A percentile compares a stretch with the other conserved stretches of the same genome.
Conservation (phyloP, 768 basidiomycete genomes). For the Suillus weaverae region DNA sequence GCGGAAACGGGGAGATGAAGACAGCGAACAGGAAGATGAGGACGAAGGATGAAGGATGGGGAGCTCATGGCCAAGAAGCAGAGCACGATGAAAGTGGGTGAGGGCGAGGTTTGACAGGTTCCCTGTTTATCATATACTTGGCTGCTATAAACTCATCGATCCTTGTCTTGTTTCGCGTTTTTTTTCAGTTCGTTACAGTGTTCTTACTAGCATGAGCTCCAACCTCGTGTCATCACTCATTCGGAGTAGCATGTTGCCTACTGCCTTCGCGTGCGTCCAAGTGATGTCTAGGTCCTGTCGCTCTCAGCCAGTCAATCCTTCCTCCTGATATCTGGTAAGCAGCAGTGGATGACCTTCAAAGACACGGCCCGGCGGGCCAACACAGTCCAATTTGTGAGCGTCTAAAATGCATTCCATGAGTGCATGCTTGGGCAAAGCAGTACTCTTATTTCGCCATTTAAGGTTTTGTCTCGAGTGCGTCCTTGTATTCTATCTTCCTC, state of each 20-base stretch:
- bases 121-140: neutral
- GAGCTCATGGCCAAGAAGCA: slow-evolving; percentile 16
- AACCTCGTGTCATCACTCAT: neutral
- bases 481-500: too few relatives aligned
- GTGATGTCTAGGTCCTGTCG: too few relatives aligned
- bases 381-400: too few relatives aligned
- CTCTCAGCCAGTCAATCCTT: neutral
- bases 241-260: neutral
- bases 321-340: neutral
- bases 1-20: slow-evolving; percentile 38
- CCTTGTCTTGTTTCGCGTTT: neutral
- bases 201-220: neutral
- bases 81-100: slow-evolving; percentile 28
- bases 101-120: slow-evolving; percentile 15
- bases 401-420: too few relatives aligned
- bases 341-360: too few relatives aligned
- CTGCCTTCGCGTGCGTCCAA: neutral
- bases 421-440: too few relatives aligned
- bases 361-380: too few relatives aligned
- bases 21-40: slow-evolving; percentile 34
- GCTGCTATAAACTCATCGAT: neutral
- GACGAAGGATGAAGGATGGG: slow-evolving; percentile 36
- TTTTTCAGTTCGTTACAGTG: neutral
- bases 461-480: too few relatives aligned
- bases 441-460: too few relatives aligned